Evolutionary conservation across 208 protist species (phyloP).

Genomic region (Trypanosoma theileri): DNA sequence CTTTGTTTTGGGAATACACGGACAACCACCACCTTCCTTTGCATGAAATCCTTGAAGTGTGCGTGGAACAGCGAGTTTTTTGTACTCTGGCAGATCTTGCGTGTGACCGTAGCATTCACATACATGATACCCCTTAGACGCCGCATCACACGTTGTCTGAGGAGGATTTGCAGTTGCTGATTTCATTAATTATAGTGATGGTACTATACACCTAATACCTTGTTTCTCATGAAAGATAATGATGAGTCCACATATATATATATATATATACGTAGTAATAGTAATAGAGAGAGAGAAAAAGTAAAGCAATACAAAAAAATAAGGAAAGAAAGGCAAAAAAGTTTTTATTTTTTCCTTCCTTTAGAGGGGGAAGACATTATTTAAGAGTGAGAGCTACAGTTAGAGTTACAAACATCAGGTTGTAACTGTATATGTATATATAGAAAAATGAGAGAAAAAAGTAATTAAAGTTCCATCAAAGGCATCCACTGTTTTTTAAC

Average conservation of each 20-base stretch:
- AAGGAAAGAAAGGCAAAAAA: neutral
- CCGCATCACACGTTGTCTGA: neutral
- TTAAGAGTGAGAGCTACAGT: neutral
- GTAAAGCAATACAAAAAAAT: neutral
- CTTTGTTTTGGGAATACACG: constrained; percentile 37
- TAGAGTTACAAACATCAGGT: neutral
- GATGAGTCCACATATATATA: neutral
- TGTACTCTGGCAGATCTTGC: constrained; percentile 59
- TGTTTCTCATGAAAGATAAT: neutral
- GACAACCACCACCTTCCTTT: constrained; percentile 43
- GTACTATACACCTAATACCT: neutral
- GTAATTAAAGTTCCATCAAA: neutral
- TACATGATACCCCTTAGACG: constrained; percentile 40
- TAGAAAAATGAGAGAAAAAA: neutral
- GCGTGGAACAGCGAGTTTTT: constrained; percentile 48
- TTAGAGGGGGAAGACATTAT: neutral
- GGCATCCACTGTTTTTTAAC: constrained; percentile 9
- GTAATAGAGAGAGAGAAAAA: neutral
- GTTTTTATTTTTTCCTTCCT: neutral
- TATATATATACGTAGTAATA: too few species aligned
- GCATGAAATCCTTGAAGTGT: constrained; percentile 76
- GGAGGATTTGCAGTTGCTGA: neutral
- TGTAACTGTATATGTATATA: neutral
- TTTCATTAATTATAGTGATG: neutral
- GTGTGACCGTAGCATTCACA: constrained; percentile 69